Conservation (phyloP, 108 stramenopile genomes). For the Skeletonema grethae region DNA sequence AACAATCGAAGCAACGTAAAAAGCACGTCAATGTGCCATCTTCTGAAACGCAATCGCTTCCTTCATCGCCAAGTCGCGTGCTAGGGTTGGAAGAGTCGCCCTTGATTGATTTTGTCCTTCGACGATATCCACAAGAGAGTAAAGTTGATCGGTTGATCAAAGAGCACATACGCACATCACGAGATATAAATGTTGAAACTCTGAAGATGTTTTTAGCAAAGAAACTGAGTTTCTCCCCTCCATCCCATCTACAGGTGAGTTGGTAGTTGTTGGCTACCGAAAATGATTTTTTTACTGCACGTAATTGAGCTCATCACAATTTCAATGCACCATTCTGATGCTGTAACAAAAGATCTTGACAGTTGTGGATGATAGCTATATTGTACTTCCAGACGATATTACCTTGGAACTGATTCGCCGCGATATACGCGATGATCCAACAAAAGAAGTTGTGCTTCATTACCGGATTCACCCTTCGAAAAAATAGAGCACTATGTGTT, state of each 20-base stretch:
- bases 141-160: slow-evolving; percentile 44
- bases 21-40: slow-evolving; percentile 4
- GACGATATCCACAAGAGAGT: slow-evolving; percentile 53
- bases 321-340: not conserved
- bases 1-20: slow-evolving; percentile 29
- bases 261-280: not conserved
- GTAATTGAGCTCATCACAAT: not conserved
- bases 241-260: slow-evolving; percentile 52
- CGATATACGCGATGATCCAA: slow-evolving; percentile 44
- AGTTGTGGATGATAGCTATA: slow-evolving; percentile 28
- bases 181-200: slow-evolving; percentile 39
- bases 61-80: slow-evolving; percentile 11
- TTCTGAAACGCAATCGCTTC: slow-evolving; percentile 3
- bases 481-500: not conserved
- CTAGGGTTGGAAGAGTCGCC: slow-evolving; percentile 41
- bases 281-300: not conserved
- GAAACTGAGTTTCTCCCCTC: slow-evolving; percentile 42
- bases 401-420: slow-evolving; percentile 38
- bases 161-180: slow-evolving; percentile 48
- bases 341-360: slow-evolving; percentile 34
- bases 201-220: slow-evolving; percentile 57
- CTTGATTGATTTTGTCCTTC: slow-evolving; percentile 48
- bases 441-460: slow-evolving; percentile 41
- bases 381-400: slow-evolving; percentile 36
- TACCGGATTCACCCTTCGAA: slow-evolving; percentile 35